Conservation (phyloP, 2,329 filamentous ascomycete genomes). For the Fonsecaea multimorphosa region DNA sequence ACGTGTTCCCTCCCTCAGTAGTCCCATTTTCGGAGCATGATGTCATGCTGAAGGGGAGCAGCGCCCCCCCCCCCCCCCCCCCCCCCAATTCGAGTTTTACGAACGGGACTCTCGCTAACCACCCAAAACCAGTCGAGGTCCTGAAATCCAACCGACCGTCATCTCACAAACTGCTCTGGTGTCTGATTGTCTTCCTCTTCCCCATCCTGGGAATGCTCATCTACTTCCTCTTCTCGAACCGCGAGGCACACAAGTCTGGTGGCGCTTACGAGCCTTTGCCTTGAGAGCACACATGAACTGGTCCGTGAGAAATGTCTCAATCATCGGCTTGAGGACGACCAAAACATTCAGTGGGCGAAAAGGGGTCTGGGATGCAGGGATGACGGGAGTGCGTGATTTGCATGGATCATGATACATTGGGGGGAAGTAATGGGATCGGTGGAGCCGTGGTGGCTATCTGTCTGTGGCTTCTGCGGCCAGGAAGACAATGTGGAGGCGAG, state of each 20-base stretch:
- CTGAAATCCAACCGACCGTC: slow-evolving; percentile 31
- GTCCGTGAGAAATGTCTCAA: background rate
- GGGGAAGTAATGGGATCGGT: too few relatives aligned
- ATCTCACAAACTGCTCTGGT: slow-evolving; percentile 30
- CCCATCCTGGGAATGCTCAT: slow-evolving; percentile 34
- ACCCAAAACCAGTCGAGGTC: slow-evolving; percentile 30
- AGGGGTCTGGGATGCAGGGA: too few relatives aligned
- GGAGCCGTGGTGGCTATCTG: too few relatives aligned
- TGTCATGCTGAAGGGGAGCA: too few relatives aligned
- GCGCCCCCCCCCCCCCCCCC: too few relatives aligned
- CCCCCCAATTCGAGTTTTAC: background rate
- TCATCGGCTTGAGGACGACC: too few relatives aligned
- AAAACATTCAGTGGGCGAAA: too few relatives aligned
- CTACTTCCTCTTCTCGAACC: slow-evolving; percentile 36
- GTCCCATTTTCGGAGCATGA: too few relatives aligned
- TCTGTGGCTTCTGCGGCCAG: background rate
- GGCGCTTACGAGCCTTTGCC: slow-evolving; percentile 32
- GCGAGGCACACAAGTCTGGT: slow-evolving; percentile 26
- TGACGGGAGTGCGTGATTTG: too few relatives aligned
- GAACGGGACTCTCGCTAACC: background rate
- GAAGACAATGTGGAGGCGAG: background rate
- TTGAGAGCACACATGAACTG: background rate
- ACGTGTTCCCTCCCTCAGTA: slow-evolving; percentile 17
- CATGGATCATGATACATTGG: too few relatives aligned
- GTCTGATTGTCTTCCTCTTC: slow-evolving; percentile 34